Base-by-base conservation (phyloP, 306 rosid genomes). In the Lathyrus oleraceus region DNA sequence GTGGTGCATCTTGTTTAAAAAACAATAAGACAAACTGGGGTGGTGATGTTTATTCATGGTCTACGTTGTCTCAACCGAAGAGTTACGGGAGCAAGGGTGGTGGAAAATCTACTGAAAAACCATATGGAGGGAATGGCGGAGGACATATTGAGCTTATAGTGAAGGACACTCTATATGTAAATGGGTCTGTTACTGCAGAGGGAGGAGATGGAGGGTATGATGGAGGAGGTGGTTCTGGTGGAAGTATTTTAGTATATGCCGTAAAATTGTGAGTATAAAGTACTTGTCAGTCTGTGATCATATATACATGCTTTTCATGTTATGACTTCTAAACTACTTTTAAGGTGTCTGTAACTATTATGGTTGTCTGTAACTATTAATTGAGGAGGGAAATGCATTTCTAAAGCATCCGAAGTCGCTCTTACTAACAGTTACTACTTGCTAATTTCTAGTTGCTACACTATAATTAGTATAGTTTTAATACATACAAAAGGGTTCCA, bases 1-100 rank as follows among this genome's bases (percentile, higher is more conserved):
- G 98, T 35, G 98, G 98, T 78, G 98, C 98, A 74, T 90, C 97
- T 70, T 94, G 98, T 76, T 73, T 84, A 78, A 88, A 80, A 83
- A 78, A 62, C 79, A 84, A 84, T 65, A 81, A 81, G 75, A 80
- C 96, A 19, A 94, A 90, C 73, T 94, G 98, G 98, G 98, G 98
- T 66, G 98, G 98, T 74, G 98, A 94, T 88, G 98, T 94, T 69
- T 94, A 94, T 87, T 85, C 96, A 65, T 94, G 98, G 98, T 94
- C 98, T 57, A 81, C 91, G 12, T 81, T 94, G 82, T 81, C 90
- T 48, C 64, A 70, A 66, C 98, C 98, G 16, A 88, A 96, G 97
- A 88, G 92, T 76, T 87, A 94, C 11, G 98, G 98, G 70, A 94
- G 98, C 75, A 94, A 91, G 80, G 98, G 98, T 77, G 87, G 97